These are phyloP conservation scores for Sanguinoderma infundibulare DNA, from an alignment of 1,284 basidiomycete genomes.

Conservation along the genomic window DNA sequence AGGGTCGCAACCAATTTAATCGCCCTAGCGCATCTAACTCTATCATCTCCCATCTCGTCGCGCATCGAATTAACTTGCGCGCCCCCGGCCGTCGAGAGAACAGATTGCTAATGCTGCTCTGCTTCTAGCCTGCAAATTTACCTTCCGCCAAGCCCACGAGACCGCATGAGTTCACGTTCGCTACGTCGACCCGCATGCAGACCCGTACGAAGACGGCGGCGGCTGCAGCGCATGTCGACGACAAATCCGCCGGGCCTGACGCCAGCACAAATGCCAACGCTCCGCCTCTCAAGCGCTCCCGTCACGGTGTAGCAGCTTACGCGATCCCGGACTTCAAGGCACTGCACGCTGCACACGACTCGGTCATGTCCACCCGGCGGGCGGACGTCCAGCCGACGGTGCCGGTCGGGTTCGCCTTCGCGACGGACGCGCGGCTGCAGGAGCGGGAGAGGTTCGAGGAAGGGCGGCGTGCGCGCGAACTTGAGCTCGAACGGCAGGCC, in stretches of 20 bases:
- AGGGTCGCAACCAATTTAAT: not conserved
- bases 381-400: constrained; percentile 51
- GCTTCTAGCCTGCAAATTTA: constrained; percentile 32
- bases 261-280: not conserved
- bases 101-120: constrained; percentile 18
- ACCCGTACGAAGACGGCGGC: constrained; percentile 34
- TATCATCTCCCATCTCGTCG: not conserved
- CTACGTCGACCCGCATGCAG: constrained; percentile 47
- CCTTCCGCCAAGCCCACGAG: constrained; percentile 47
- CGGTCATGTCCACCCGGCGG: constrained; percentile 44
- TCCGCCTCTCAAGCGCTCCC: constrained; percentile 17
- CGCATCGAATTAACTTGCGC: constrained; percentile 15
- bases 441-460: constrained; percentile 69
- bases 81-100: constrained; percentile 2
- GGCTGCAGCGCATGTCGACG: constrained; percentile 21
- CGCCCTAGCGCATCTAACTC: not conserved
- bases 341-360: constrained; percentile 55
- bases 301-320: constrained; percentile 15
- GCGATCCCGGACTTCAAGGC: constrained; percentile 58
- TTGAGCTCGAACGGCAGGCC: constrained; percentile 47
- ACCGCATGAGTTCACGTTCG: constrained; percentile 56
- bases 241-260: constrained; percentile 20
- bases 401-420: constrained; percentile 50
- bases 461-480: constrained; percentile 56
- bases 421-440: constrained; percentile 56